Conservation (phyloP, 1,284 basidiomycete genomes). For the Sanghuangporus sanghuang region DNA sequence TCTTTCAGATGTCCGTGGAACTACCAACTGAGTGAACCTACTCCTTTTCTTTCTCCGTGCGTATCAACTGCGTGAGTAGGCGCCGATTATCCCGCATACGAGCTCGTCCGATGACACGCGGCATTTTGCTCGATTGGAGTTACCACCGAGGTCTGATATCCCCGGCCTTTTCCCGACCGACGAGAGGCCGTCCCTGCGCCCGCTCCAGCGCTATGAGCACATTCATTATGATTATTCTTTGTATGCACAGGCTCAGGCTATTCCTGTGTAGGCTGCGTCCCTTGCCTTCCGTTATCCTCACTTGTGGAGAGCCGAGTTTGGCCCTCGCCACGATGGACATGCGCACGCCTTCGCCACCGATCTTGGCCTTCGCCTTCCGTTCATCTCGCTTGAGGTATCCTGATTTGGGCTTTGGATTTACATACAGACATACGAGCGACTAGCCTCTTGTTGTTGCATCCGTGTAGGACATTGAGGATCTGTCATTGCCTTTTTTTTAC, state of each 20-base stretch:
- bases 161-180: constrained; percentile 68
- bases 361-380: background rate
- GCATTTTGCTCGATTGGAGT: constrained; percentile 71
- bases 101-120: constrained; percentile 74
- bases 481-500: background rate
- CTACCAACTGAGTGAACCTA: background rate
- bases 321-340: background rate
- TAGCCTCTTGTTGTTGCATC: no score
- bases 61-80: constrained; percentile 37
- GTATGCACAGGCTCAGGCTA: background rate
- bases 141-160: constrained; percentile 71
- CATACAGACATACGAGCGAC: background rate
- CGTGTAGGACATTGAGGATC: no score
- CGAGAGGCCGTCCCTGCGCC: constrained; percentile 38
- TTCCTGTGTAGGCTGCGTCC: constrained; percentile 3
- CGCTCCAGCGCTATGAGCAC: constrained; percentile 60
- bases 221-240: constrained; percentile 48
- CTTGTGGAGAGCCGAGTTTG: background rate
- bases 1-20: background rate
- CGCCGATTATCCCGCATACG: constrained; percentile 77
- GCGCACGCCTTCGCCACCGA: background rate
- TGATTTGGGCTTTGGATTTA: background rate
- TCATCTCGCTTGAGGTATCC: background rate
- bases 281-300: background rate
- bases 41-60: background rate